phyloP scores from a whole-genome alignment of 768 basidiomycete species.

The Gloeophyllum trabeum region DNA sequence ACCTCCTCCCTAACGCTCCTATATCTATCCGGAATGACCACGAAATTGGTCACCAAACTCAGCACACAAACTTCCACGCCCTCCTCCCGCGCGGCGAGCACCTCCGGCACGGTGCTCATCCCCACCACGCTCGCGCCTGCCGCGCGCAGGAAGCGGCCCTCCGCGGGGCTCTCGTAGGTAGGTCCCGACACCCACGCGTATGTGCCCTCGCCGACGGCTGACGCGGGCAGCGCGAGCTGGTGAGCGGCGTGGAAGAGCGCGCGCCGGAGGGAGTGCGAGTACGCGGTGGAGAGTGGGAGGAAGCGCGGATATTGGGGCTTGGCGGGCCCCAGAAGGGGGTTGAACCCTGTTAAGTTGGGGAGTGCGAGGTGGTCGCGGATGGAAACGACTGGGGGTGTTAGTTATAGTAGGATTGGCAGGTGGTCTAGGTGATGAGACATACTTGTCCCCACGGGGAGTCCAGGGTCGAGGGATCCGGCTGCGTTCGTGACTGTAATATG shows the following conservation, averaged over 20 bases:
- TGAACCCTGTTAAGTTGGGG: conserved; percentile 66
- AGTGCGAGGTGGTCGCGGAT: conserved; percentile 79
- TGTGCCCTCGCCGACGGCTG: conserved; percentile 65
- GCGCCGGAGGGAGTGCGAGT: conserved; percentile 61
- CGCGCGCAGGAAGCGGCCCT: conserved; percentile 63
- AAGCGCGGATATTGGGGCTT: conserved; percentile 57
- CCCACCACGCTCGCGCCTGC: conserved; percentile 87
- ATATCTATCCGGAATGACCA: conserved; percentile 60
- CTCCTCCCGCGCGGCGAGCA: conserved; percentile 68
- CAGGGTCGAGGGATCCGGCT: conserved; percentile 67
- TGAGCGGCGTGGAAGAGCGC: conserved; percentile 64
- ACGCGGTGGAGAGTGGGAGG: conserved; percentile 76
- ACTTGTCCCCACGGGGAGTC: conserved; percentile 76
- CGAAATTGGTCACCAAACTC: conserved; percentile 79
- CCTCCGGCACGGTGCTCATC: conserved; percentile 90
- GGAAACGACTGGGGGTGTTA: conserved; percentile 51
- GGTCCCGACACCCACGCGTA: conserved; percentile 91
- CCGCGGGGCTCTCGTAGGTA: conserved; percentile 83
- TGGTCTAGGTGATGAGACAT: conserved; percentile 14
- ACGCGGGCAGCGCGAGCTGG: conserved; percentile 36
- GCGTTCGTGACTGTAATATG: conserved; percentile 69
- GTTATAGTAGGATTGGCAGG: conserved; percentile 6
- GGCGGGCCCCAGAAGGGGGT: conserved; percentile 69
- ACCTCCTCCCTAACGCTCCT: conserved; percentile 66
- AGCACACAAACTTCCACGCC: conserved; percentile 69